A percentile compares a stretch with the other conserved stretches of the same genome.
phyloP scores from a whole-genome alignment of 2,329 filamentous ascomycete genomes.

The Dactylellina parvicollis region DNA sequence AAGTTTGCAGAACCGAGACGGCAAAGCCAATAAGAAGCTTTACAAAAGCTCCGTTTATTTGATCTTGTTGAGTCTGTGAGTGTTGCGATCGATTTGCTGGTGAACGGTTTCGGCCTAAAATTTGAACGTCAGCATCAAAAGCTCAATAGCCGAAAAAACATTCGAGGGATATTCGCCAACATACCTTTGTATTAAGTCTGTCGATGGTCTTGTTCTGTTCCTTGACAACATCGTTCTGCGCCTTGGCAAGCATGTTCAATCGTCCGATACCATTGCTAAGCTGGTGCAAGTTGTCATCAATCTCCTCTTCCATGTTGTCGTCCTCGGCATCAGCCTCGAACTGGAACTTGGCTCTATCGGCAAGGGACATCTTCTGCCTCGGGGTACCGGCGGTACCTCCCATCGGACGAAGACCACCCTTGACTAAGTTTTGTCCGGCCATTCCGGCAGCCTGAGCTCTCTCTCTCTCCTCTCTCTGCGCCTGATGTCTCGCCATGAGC shows the following conservation, averaged over 20 bases:
- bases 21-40: not conserved
- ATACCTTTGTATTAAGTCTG: conserved; percentile 79
- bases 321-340: conserved; percentile 79
- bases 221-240: conserved; percentile 79
- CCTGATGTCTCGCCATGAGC: conserved; percentile 74
- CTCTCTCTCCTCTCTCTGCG: conserved; percentile 73
- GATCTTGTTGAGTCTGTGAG: conserved; percentile 74
- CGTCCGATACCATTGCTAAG: conserved; percentile 72
- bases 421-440: conserved; percentile 67
- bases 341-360: conserved; percentile 76
- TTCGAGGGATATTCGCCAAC: too few species aligned
- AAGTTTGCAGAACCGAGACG: not conserved
- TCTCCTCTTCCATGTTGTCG: conserved; percentile 76
- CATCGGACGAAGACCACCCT: conserved; percentile 63
- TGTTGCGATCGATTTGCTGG: conserved; percentile 81
- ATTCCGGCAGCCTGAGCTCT: conserved; percentile 68
- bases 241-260: conserved; percentile 77
- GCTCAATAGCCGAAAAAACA: conserved; percentile 2
- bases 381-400: conserved; percentile 1
- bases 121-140: conserved; percentile 17
- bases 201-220: conserved; percentile 81
- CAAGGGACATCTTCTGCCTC: conserved; percentile 64
- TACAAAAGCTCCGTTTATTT: conserved; percentile 59
- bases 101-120: conserved; percentile 81
- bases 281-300: conserved; percentile 72